Evolutionary conservation across 768 basidiomycete genomes (phyloP).

Genomic region (Termitomyces sp.): DNA sequence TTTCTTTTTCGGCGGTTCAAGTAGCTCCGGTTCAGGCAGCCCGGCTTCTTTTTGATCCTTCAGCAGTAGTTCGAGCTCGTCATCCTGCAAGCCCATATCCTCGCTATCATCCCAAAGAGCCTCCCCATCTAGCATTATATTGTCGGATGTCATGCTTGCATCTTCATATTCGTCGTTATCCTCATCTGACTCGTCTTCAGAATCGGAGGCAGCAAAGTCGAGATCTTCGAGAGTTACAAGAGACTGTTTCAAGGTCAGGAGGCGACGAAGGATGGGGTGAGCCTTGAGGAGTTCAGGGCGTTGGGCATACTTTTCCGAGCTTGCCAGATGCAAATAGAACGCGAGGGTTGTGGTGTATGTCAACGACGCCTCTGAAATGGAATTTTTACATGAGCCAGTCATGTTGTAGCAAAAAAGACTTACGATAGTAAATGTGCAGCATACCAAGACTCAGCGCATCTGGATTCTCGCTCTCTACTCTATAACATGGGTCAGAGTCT

Average conservation of each 20-base stretch:
- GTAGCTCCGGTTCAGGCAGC: constrained; percentile 18
- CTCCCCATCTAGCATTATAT: constrained; percentile 37
- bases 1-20: constrained; percentile 58
- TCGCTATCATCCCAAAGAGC: constrained; percentile 40
- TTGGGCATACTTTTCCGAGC: constrained; percentile 59
- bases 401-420: constrained; percentile 25
- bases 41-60: constrained; percentile 31
- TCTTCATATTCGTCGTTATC: constrained; percentile 35
- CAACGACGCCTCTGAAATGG: constrained; percentile 69
- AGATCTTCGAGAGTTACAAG: constrained; percentile 80
- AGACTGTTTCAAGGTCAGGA: constrained; percentile 80
- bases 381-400: background rate
- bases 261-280: constrained; percentile 71
- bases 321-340: constrained; percentile 88
- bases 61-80: constrained; percentile 56
- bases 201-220: constrained; percentile 51
- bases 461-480: constrained; percentile 43
- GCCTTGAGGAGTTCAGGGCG: constrained; percentile 59
- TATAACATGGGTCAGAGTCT: constrained; percentile 22
- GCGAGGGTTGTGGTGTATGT: constrained; percentile 90
- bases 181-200: constrained; percentile 45
- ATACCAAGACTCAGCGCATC: constrained; percentile 65
- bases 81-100: constrained; percentile 28
- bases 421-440: constrained; percentile 86
- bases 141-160: constrained; percentile 29